Percentiles rank a stretch among this genome's conserved stretches.
Conservation (phyloP, 177 flowering plant genomes). For the Tripterygium wilfordii region DNA sequence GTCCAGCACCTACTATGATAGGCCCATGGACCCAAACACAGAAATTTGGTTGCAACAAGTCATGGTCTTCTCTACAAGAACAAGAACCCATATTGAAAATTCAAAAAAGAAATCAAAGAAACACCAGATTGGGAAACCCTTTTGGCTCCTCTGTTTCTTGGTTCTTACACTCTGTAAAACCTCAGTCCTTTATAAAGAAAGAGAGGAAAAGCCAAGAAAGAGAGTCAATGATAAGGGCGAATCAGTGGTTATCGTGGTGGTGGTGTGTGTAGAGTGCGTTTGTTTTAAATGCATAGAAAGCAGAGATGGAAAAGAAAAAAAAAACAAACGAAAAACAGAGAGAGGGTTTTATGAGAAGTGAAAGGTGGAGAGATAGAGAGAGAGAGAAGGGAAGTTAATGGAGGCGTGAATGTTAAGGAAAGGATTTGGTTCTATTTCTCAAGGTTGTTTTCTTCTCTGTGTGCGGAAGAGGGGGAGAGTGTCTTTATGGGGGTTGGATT, state of each 20-base stretch:
- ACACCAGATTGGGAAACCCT: no score
- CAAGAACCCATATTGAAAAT: conserved; percentile 34
- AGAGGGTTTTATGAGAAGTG: conserved; percentile 18
- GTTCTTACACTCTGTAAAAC: no score
- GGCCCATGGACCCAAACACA: conserved; percentile 46
- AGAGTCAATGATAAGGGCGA: no score
- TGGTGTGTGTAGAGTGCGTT: background rate
- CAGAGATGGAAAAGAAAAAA: no score
- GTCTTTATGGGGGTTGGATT: no score
- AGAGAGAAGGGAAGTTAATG: conserved; percentile 18
- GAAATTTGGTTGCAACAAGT: conserved; percentile 9
- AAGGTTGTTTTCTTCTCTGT: conserved; percentile 15
- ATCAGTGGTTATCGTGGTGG: no score
- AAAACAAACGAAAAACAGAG: no score
- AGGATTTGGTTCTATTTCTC: conserved; percentile 37
- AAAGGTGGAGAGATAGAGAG: no score
- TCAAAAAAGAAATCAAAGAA: conserved; percentile 2
- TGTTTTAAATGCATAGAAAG: conserved; percentile 15
- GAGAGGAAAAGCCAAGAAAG: no score
- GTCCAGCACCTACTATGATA: conserved; percentile 90
- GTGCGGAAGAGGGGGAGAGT: no score
- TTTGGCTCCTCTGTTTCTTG: no score
- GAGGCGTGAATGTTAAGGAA: conserved; percentile 61
- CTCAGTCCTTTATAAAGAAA: no score
- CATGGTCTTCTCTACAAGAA: conserved; percentile 19